A percentile compares a stretch with the other conserved stretches of the same genome.
phyloP scores from a whole-genome alignment of 257 asterid species.

The Catharanthus roseus region DNA sequence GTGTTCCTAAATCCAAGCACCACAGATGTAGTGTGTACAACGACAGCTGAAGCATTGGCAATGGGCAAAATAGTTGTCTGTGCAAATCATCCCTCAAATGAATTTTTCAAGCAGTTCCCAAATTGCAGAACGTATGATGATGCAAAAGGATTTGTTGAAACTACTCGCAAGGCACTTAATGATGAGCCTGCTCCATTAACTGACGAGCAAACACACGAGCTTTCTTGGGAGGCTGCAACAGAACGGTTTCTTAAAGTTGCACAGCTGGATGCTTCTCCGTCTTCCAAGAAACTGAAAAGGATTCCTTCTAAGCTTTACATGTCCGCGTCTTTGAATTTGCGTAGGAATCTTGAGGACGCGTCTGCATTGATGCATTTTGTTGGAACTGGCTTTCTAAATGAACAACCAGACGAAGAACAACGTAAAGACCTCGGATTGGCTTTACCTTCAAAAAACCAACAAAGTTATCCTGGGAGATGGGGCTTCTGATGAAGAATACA shows the following conservation, averaged over 20 bases:
- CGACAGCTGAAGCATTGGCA: constrained; percentile 93
- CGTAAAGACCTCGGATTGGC: constrained; percentile 59
- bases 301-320: constrained; percentile 45
- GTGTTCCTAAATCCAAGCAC: constrained; percentile 97
- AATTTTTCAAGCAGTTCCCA: constrained; percentile 95
- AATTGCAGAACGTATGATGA: constrained; percentile 77
- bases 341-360: constrained; percentile 72
- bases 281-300: constrained; percentile 37
- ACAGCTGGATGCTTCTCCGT: constrained; percentile 37
- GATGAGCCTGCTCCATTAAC: constrained; percentile 74
- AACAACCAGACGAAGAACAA: constrained; percentile 76
- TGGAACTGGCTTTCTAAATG: constrained; percentile 63
- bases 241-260: constrained; percentile 71
- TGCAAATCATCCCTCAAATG: constrained; percentile 91
- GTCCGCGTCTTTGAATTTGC: constrained; percentile 59
- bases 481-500: constrained; percentile 16
- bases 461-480: constrained; percentile 41
- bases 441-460: constrained; percentile 33
- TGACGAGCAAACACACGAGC: constrained; percentile 67
- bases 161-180: constrained; percentile 55
- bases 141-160: constrained; percentile 63
- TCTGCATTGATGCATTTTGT: constrained; percentile 64
- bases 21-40: constrained; percentile 96
- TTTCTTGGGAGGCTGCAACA: constrained; percentile 98
- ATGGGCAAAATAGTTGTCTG: constrained; percentile 98